A percentile compares a stretch with the other conserved stretches of the same genome.
Conservation (phyloP, 768 basidiomycete genomes). For the Rhodosporidiobolus sp. region DNA sequence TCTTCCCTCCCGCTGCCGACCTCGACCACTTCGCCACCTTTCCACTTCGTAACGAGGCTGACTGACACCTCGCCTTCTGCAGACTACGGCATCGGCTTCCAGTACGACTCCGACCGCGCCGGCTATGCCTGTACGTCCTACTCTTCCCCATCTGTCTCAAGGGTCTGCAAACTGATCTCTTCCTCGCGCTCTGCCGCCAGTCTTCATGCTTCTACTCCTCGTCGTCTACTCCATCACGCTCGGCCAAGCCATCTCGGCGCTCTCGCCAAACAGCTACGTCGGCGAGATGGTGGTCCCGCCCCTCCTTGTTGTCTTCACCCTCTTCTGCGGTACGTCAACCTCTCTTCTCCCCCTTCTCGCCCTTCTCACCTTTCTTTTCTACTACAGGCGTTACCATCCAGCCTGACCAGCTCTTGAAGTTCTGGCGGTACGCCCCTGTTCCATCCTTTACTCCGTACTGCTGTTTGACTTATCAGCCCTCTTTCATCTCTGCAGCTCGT, state of each 20-base stretch:
- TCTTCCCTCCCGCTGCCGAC: too few relatives aligned
- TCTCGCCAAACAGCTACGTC: slow-evolving; percentile 66
- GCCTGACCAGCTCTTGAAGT: slow-evolving; percentile 59
- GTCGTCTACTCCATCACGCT: slow-evolving; percentile 60
- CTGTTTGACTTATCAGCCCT: too few relatives aligned
- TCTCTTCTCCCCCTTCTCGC: neutral
- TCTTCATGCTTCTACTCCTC: slow-evolving; percentile 52
- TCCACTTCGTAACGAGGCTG: neutral
- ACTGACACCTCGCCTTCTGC: neutral
- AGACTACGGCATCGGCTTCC: slow-evolving; percentile 47
- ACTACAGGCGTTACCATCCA: slow-evolving; percentile 60
- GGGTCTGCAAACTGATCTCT: too few relatives aligned
- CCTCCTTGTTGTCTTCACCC: slow-evolving; percentile 53
- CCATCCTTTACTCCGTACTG: slow-evolving; percentile 43
- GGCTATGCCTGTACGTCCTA: slow-evolving; percentile 52
- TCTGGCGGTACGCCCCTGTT: slow-evolving; percentile 72
- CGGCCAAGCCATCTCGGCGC: slow-evolving; percentile 63
- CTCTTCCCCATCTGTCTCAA: too few relatives aligned
- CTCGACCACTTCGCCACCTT: too few relatives aligned
- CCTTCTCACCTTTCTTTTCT: neutral
- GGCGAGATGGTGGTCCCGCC: slow-evolving; percentile 54
- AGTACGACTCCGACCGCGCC: slow-evolving; percentile 43
- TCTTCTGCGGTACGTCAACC: slow-evolving; percentile 62
- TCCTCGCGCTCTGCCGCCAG: neutral
- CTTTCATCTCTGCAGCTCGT: slow-evolving; percentile 47